Conservation (phyloP, 2,329 filamentous ascomycete species). For the Didymellaceae sp. region DNA sequence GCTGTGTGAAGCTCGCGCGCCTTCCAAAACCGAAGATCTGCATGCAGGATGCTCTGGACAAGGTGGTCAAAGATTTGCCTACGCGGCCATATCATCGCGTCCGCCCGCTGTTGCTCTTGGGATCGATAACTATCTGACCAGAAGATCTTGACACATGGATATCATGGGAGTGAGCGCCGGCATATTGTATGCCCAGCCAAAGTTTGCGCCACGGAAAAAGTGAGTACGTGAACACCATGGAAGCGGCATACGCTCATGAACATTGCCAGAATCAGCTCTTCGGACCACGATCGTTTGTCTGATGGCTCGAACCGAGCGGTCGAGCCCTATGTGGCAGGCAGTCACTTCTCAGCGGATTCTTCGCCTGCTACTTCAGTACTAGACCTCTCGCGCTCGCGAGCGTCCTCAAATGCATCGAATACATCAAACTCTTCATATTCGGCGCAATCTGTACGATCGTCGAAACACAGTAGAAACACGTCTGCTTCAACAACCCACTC, state of each 20-base stretch:
- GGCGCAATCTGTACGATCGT: conserved; percentile 3
- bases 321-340: conserved; percentile 9
- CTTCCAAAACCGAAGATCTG: conserved; percentile 8
- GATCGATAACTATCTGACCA: not conserved
- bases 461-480: conserved; percentile 8
- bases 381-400: conserved; percentile 13
- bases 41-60: conserved; percentile 9
- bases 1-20: not conserved
- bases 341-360: conserved; percentile 18
- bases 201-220: conserved; percentile 7
- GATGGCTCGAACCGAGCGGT: not conserved
- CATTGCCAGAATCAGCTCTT: not conserved
- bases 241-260: not conserved
- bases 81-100: not conserved
- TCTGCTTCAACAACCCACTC: conserved; percentile 12
- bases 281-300: not conserved
- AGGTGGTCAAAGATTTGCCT: conserved; percentile 14
- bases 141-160: not conserved
- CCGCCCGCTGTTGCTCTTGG: not conserved
- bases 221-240: not conserved
- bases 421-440: conserved; percentile 9
- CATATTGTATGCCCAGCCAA: conserved; percentile 6
- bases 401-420: conserved; percentile 14
- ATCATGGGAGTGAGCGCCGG: conserved; percentile 4
- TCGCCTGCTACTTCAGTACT: conserved; percentile 17